Conservation (phyloP, 805 yeast species). For the Barnettozyma vustinii region DNA sequence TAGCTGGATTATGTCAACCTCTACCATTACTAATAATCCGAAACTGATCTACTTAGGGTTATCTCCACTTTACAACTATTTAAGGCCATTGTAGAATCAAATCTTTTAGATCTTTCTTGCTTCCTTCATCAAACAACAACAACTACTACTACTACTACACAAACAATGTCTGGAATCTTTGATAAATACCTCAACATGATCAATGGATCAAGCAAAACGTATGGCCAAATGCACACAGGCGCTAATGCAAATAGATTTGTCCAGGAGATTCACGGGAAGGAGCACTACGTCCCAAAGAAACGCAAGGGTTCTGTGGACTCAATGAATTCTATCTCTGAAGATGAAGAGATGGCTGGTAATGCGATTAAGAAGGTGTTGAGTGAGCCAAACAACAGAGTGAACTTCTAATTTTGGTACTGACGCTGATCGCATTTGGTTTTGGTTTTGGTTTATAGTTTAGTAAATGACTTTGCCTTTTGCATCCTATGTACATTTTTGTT, state of each 20-base stretch:
- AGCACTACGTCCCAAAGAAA: conserved; percentile 18
- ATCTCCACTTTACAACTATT: neutral
- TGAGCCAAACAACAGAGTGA: conserved; percentile 18
- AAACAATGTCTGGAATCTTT: conserved; percentile 28
- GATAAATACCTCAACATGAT: conserved; percentile 25
- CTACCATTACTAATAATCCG: neutral
- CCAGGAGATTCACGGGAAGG: conserved; percentile 16
- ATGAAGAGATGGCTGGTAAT: conserved; percentile 1
- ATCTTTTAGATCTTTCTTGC: neutral
- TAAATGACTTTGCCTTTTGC: neutral
- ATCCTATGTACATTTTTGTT: conserved; percentile 2
- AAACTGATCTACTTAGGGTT: neutral
- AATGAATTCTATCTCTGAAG: conserved; percentile 4
- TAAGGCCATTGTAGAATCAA: neutral
- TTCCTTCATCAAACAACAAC: neutral
- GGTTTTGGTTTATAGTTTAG: neutral
- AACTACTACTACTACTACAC: neutral
- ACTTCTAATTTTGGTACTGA: conserved; percentile 5
- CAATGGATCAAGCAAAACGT: conserved; percentile 16
- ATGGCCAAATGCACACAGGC: conserved; percentile 19
- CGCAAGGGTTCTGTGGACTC: conserved; percentile 17
- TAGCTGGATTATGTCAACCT: neutral
- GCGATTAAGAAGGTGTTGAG: conserved; percentile 5
- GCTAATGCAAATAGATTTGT: conserved; percentile 17
- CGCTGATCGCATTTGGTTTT: neutral